A percentile compares a stretch with the other conserved stretches of the same genome.
phyloP scores from a whole-genome alignment of 768 basidiomycete genomes.

The Dendrothele bispora region DNA sequence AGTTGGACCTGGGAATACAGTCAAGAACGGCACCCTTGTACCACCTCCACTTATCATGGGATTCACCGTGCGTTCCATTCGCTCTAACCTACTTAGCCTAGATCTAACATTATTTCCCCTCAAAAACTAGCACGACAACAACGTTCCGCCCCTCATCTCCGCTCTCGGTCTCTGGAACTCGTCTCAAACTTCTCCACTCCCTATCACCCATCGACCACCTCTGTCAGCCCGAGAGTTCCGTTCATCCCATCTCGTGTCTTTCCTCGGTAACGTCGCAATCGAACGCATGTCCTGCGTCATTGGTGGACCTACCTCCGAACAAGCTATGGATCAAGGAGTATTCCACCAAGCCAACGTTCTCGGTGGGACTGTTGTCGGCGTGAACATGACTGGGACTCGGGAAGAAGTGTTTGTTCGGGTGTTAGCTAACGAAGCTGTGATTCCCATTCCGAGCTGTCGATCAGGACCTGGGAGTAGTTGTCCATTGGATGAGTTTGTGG shows the following conservation, averaged over 20 bases:
- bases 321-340: constrained; percentile 5
- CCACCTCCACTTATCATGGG: constrained; percentile 42
- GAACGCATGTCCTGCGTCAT: constrained; percentile 37
- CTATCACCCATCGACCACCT: constrained; percentile 31
- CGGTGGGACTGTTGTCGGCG: background rate
- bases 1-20: constrained; percentile 25
- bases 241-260: constrained; percentile 38
- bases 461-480: constrained; percentile 40
- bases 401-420: constrained; percentile 33
- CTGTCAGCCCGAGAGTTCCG: constrained; percentile 34
- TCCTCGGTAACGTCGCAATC: constrained; percentile 40
- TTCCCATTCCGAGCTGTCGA: constrained; percentile 38
- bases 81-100: background rate
- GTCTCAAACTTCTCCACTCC: constrained; percentile 22
- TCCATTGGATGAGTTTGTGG: constrained; percentile 31
- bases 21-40: constrained; percentile 23
- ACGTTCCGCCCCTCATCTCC: constrained; percentile 40
- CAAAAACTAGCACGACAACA: constrained; percentile 39
- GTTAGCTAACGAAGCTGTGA: constrained; percentile 38
- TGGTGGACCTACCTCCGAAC: constrained; percentile 9
- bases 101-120: background rate
- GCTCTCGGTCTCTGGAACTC: constrained; percentile 45
- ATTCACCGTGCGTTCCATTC: constrained; percentile 33
- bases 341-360: constrained; percentile 2
- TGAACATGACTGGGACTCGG: background rate